Evolutionary conservation across 2,329 filamentous ascomycete genomes (phyloP).

Genomic region (Stemphylium vesicarium): DNA sequence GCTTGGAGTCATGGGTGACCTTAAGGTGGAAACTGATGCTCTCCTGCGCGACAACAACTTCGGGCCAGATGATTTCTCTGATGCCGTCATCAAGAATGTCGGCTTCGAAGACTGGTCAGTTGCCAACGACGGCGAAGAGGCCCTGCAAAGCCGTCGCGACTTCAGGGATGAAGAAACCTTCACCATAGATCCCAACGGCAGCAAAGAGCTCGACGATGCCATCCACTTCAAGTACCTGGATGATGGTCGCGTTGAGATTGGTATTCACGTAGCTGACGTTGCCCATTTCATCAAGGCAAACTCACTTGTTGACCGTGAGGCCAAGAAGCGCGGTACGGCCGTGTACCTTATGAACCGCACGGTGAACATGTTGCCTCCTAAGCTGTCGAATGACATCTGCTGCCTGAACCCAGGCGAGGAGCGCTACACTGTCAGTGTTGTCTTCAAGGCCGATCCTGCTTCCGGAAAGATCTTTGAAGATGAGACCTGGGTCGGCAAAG

Average conservation of each 20-base stretch:
- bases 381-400: constrained; percentile 85
- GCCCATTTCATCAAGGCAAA: constrained; percentile 97
- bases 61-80: constrained; percentile 94
- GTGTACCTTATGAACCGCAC: constrained; percentile 92
- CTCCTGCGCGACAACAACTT: constrained; percentile 99
- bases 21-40: constrained; percentile 97
- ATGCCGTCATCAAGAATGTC: constrained; percentile 92
- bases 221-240: constrained; percentile 85
- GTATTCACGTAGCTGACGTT: constrained; percentile 93
- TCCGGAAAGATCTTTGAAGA: constrained; percentile 81
- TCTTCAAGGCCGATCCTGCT: constrained; percentile 86
- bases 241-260: constrained; percentile 90
- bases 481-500: constrained; percentile 92
- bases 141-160: constrained; percentile 78
- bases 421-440: constrained; percentile 86
- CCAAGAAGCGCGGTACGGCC: constrained; percentile 95
- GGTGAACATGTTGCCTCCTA: constrained; percentile 85
- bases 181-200: constrained; percentile 88
- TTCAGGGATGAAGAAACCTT: constrained; percentile 89
- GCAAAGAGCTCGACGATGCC: constrained; percentile 87
- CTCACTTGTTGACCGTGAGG: constrained; percentile 93
- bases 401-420: constrained; percentile 87
- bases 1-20: constrained; percentile 94
- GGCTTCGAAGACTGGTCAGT: constrained; percentile 92
- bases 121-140: constrained; percentile 78